Evolutionary conservation across 78 protist species (phyloP).

Genomic region (Salpingoeca rosetta): DNA sequence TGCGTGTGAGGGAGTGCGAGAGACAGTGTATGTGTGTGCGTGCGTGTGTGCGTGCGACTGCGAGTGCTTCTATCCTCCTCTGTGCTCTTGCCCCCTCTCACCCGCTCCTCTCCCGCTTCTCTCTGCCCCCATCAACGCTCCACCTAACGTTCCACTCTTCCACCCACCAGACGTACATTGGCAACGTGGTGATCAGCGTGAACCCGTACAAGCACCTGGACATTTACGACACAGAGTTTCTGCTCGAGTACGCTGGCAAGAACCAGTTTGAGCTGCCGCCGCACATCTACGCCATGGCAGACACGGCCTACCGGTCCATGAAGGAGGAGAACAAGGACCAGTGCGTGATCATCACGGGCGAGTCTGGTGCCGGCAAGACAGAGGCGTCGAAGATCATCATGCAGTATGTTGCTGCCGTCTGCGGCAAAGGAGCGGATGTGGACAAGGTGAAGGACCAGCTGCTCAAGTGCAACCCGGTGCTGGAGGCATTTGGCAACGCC

Average conservation of each 20-base stretch:
- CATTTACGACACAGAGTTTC: slow-evolving; percentile 23
- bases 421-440: slow-evolving; percentile 4
- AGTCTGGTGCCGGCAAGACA: slow-evolving; percentile 31
- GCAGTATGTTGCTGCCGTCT: slow-evolving; percentile 74
- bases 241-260: slow-evolving; percentile 29
- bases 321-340: slow-evolving; percentile 45
- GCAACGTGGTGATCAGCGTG: slow-evolving; percentile 69
- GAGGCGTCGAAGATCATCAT: slow-evolving; percentile 63
- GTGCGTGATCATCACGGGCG: slow-evolving; percentile 72
- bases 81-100: too few relatives aligned
- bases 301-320: slow-evolving; percentile 53
- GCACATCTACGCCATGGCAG: slow-evolving; percentile 79
- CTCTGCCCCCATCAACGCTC: too few relatives aligned
- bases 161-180: slow-evolving; percentile 75
- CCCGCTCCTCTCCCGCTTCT: too few relatives aligned
- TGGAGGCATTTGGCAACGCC: slow-evolving; percentile 94
- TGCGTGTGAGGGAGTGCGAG: too few relatives aligned
- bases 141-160: too few relatives aligned
- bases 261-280: slow-evolving; percentile 50
- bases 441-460: slow-evolving; percentile 45
- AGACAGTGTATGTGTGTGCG: too few relatives aligned
- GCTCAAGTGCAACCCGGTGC: slow-evolving; percentile 70
- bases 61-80: too few relatives aligned
- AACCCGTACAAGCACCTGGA: slow-evolving; percentile 70
- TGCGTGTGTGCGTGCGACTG: too few relatives aligned